Conservation (phyloP, 805 yeast genomes). For the Monosporozyma aerobia region DNA sequence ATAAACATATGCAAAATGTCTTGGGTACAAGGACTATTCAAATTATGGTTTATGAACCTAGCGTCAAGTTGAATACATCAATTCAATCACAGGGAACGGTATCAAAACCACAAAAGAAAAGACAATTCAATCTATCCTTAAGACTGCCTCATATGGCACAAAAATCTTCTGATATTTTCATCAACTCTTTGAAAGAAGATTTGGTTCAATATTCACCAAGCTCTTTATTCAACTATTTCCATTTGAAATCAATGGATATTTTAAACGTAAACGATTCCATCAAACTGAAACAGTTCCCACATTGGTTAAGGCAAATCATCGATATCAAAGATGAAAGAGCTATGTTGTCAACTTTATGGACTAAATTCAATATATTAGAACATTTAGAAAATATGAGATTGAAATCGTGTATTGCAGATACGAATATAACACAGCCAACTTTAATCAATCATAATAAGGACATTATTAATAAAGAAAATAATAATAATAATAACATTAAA, state of each 20-base stretch:
- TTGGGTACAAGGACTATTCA: background rate
- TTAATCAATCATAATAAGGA: background rate
- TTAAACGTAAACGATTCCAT: background rate
- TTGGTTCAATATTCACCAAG: constrained; percentile 26
- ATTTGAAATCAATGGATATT: constrained; percentile 11
- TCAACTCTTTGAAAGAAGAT: constrained; percentile 28
- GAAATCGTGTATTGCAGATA: constrained; percentile 17
- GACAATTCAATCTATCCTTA: constrained; percentile 11
- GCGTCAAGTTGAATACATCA: background rate
- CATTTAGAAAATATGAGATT: constrained; percentile 25
- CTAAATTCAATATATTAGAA: constrained; percentile 31
- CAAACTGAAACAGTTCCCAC: constrained; percentile 21
- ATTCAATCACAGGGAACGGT: background rate
- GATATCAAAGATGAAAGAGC: constrained; percentile 14
- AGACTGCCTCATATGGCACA: constrained; percentile 12
- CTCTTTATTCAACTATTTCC: constrained; percentile 23
- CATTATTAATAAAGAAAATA: background rate
- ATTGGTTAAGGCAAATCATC: constrained; percentile 22
- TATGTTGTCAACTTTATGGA: constrained; percentile 20
- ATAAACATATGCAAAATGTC: background rate
- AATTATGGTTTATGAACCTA: background rate
- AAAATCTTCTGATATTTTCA: constrained; percentile 13
- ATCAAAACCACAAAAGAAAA: background rate
- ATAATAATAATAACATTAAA: background rate
- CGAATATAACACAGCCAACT: background rate